phyloP scores from a whole-genome alignment of 2,329 filamentous ascomycete species.

The Furcasterigmium furcatum region DNA sequence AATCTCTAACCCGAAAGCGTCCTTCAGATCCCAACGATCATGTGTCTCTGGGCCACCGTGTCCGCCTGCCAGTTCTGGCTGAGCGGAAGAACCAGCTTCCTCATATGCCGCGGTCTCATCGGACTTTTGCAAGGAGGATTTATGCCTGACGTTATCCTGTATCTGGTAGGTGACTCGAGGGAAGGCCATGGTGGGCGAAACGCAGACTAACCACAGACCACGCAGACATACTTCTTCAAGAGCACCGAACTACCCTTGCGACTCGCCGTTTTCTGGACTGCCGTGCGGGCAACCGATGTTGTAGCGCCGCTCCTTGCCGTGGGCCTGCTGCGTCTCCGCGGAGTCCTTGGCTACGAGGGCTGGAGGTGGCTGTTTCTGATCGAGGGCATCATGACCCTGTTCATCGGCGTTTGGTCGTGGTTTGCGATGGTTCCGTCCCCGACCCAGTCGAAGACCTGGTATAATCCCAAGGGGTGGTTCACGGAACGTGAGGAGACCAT shows the following conservation, averaged over 20 bases:
- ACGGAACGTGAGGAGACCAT: constrained; percentile 58
- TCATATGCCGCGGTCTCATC: constrained; percentile 30
- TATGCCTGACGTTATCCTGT: constrained; percentile 26
- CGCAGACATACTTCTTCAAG: constrained; percentile 63
- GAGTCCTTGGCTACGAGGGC: constrained; percentile 47
- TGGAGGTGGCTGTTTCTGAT: constrained; percentile 55
- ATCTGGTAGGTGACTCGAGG: constrained; percentile 12
- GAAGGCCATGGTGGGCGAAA: no score
- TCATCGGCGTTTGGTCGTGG: constrained; percentile 32
- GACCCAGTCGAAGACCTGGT: constrained; percentile 52
- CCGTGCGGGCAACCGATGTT: constrained; percentile 32
- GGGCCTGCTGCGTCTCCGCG: constrained; percentile 51
- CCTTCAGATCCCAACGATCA: not conserved
- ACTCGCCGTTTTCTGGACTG: constrained; percentile 19
- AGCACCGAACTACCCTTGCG: constrained; percentile 33
- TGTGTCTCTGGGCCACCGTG: constrained; percentile 7
- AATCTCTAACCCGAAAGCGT: constrained; percentile 3
- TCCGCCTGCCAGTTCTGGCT: constrained; percentile 20
- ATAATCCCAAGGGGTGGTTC: constrained; percentile 56
- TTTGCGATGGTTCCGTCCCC: constrained; percentile 53
- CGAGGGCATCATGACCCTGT: constrained; percentile 18
- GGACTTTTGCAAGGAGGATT: constrained; percentile 41
- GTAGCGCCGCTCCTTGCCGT: constrained; percentile 53
- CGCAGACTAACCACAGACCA: not conserved
- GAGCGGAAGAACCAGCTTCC: constrained; percentile 29